These are phyloP conservation scores for Passiflora organensis DNA, from an alignment of 345 rosid genomes.

Conservation along the genomic window DNA sequence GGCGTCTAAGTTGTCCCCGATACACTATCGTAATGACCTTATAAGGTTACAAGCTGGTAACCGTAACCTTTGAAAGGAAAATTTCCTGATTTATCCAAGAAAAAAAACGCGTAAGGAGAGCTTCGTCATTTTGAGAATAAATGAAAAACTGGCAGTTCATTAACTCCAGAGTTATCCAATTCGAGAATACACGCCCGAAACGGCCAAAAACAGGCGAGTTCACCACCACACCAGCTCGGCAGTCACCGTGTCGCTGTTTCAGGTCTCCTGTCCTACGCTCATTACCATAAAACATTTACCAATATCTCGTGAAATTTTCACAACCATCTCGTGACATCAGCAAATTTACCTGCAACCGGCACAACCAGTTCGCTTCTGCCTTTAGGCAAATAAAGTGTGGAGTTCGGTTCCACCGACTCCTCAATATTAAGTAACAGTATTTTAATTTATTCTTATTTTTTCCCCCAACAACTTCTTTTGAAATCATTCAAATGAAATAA, in stretches of 20 bases:
- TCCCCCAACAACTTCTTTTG: background rate
- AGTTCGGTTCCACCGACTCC: conserved; percentile 10
- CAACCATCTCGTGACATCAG: conserved; percentile 21
- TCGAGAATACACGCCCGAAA: background rate
- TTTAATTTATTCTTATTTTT: background rate
- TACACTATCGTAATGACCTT: no score
- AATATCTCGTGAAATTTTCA: conserved; percentile 24
- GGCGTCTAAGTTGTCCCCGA: no score
- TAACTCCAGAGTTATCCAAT: background rate
- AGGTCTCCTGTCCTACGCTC: no score
- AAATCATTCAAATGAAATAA: no score
- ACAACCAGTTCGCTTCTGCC: background rate
- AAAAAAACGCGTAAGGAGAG: background rate
- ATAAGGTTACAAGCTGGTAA: no score
- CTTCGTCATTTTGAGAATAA: background rate
- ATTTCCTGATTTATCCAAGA: no score
- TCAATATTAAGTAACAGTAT: background rate
- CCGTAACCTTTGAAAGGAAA: no score
- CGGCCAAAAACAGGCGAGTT: background rate
- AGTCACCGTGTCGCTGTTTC: no score
- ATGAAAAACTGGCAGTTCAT: conserved; percentile 1
- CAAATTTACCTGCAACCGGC: background rate
- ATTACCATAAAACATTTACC: background rate
- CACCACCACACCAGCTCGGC: no score
- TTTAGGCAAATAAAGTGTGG: background rate